Evolutionary conservation across 192 early-diverging fungal species (phyloP), one percentile per base, ranked within the genome.

Genomic region (Chytriomyces sp.): DNA sequence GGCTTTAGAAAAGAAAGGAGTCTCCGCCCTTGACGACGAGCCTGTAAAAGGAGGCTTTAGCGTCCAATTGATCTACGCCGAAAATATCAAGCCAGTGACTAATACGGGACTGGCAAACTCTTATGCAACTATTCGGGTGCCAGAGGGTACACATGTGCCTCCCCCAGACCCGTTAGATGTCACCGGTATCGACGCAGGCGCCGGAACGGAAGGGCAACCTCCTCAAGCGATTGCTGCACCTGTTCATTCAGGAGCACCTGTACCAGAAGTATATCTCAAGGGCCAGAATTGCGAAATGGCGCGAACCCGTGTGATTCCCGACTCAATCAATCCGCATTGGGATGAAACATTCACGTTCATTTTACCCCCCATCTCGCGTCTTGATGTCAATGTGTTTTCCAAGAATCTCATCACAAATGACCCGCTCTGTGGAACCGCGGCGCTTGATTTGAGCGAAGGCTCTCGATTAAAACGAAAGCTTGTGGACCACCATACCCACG

Each of bases 401-500:
- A 75, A 80, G 63, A 87, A 86, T 61, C 48, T 87, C 60, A 49
- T 87, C 16, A 83, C 83, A 6, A 71, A 79, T 24, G 86, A 87
- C 72, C 83, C 87, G 75, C 35, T 86, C 16, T 78, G 71, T 66
- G 86, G 86, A 11, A 82, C 79, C 5, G 80, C 85, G 23, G 71
- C 76, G 35, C 70, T 87, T 43, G 82, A 85, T 63, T 67, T 87
- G 13, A 64, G 66, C 8, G 26, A 23, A 45, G 84, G 81, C 1
- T 86, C 83, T 18, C 72, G 82, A 45, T 62, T 86, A 9, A 45
- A 78, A 23, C 50, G 80, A 5, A 85, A 82, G 48, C 64, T 86
- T 16, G 70, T 47, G 28, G 86, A 87, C 76, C 82, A 87, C 64
- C 86, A 83, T 49, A 87, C 86, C 7, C 86, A 87, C 64, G 86